phyloP scores from a whole-genome alignment of 192 early-diverging fungal genomes.

The Gigaspora rosea region DNA sequence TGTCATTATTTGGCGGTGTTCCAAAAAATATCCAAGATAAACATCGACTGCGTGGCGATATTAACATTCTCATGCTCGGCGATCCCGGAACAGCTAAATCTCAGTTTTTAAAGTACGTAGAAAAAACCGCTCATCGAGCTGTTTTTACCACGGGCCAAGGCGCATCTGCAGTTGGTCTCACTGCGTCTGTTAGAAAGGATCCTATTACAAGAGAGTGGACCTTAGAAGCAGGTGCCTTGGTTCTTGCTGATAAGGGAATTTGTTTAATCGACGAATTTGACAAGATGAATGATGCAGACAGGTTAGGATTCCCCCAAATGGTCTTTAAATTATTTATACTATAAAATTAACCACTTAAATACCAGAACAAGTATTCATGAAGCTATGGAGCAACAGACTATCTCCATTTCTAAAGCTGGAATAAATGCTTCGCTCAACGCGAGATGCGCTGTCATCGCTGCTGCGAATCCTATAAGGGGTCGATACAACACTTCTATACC shows the following conservation, averaged over 20 bases:
- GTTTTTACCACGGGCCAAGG: constrained; percentile 89
- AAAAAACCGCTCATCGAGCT: constrained; percentile 81
- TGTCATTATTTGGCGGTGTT: constrained; percentile 95
- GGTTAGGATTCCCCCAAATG: constrained; percentile 28
- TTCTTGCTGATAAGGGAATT: constrained; percentile 84
- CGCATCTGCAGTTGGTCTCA: constrained; percentile 82
- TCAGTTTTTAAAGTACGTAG: constrained; percentile 84
- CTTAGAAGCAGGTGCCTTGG: constrained; percentile 85
- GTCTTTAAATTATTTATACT: no score
- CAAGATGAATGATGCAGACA: constrained; percentile 88
- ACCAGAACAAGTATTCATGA: constrained; percentile 90
- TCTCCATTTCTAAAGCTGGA: constrained; percentile 87
- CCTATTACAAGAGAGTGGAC: constrained; percentile 88
- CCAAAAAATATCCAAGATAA: constrained; percentile 93
- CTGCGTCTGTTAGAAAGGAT: constrained; percentile 82
- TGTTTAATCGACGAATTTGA: constrained; percentile 91
- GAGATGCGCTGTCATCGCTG: constrained; percentile 79
- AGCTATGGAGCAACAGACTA: constrained; percentile 90
- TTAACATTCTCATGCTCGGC: constrained; percentile 93
- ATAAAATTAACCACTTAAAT: not conserved
- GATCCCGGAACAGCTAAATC: constrained; percentile 89
- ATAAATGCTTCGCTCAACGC: constrained; percentile 86
- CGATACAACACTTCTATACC: constrained; percentile 88
- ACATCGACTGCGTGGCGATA: constrained; percentile 95
- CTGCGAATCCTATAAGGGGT: constrained; percentile 83